A percentile compares a stretch with the other conserved stretches of the same genome.
Conservation (phyloP, 495 filamentous ascomycete genomes). For the Extremus antarcticus region DNA sequence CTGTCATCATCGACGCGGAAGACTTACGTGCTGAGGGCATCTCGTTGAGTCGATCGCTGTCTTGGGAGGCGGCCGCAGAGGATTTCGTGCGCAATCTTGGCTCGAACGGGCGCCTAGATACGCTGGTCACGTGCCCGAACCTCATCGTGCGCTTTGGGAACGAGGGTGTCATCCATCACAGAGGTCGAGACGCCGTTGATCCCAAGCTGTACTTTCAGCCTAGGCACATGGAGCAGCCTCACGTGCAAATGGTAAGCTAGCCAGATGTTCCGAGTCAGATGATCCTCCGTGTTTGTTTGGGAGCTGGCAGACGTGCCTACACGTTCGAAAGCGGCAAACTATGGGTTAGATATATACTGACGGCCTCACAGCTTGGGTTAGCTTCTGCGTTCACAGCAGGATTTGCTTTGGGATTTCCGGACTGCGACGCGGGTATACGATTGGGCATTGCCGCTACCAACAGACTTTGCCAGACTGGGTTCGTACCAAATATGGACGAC, state of each 20-base stretch:
- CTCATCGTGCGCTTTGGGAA: conserved; percentile 19
- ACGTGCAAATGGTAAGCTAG: conserved; percentile 10
- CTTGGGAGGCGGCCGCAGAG: conserved; percentile 21
- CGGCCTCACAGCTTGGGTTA: conserved; percentile 6
- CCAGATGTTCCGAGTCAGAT: background rate
- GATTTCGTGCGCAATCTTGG: conserved; percentile 22
- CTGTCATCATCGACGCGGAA: conserved; percentile 19
- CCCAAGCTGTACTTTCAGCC: conserved; percentile 20
- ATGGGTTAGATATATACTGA: background rate
- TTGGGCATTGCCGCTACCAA: conserved; percentile 11
- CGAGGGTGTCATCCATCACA: conserved; percentile 21
- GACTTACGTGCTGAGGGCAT: conserved; percentile 21
- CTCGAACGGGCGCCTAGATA: conserved; percentile 19
- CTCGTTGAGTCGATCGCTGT: conserved; percentile 13
- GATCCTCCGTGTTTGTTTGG: background rate
- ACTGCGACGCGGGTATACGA: conserved; percentile 11
- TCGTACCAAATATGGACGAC: conserved; percentile 8
- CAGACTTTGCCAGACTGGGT: conserved; percentile 8
- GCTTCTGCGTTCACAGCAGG: conserved; percentile 18
- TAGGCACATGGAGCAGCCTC: conserved; percentile 3
- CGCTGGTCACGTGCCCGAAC: conserved; percentile 21
- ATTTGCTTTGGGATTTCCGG: conserved; percentile 14
- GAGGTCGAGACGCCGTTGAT: conserved; percentile 16
- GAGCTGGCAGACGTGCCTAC: background rate
- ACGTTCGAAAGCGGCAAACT: background rate